Evolutionary conservation across 148 eudicot species (phyloP).

Genomic region (Fallopia convolvulus): DNA sequence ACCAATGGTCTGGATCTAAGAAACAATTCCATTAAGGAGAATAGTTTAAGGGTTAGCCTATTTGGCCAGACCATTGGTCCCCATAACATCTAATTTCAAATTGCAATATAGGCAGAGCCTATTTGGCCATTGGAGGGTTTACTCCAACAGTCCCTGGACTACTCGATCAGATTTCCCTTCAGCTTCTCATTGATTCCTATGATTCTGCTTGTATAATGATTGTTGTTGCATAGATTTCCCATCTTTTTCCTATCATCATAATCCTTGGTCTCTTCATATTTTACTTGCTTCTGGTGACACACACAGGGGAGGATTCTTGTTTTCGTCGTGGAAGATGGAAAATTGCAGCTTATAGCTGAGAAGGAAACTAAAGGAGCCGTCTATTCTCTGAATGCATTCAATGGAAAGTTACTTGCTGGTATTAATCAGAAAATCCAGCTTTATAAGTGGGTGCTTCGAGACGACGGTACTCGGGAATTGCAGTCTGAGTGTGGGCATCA

Average conservation of each 20-base stretch:
- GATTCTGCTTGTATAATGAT: no score
- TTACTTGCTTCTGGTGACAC: not conserved
- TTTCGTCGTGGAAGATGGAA: constrained; percentile 85
- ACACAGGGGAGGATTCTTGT: constrained; percentile 77
- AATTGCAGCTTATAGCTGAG: constrained; percentile 81
- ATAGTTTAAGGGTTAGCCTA: no score
- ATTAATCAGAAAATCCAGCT: constrained; percentile 96
- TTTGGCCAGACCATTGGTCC: no score
- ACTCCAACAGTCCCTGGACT: no score
- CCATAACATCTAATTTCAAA: no score
- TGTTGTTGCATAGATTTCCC: not conserved
- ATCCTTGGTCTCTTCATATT: not conserved
- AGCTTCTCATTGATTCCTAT: no score
- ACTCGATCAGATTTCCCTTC: no score
- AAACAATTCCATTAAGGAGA: no score
- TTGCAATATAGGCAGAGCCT: no score
- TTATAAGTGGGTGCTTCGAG: constrained; percentile 95
- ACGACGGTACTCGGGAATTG: constrained; percentile 83
- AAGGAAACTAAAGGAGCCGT: constrained; percentile 98
- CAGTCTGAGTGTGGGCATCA: constrained; percentile 98
- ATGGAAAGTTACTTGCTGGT: constrained; percentile 90
- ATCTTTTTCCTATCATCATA: not conserved
- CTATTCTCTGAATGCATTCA: constrained; percentile 82
- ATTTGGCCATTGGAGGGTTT: no score
- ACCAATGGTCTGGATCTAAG: no score